These are phyloP conservation scores for Polyporus tsugae DNA, from an alignment of 1,284 basidiomycete genomes.

Conservation along the genomic window DNA sequence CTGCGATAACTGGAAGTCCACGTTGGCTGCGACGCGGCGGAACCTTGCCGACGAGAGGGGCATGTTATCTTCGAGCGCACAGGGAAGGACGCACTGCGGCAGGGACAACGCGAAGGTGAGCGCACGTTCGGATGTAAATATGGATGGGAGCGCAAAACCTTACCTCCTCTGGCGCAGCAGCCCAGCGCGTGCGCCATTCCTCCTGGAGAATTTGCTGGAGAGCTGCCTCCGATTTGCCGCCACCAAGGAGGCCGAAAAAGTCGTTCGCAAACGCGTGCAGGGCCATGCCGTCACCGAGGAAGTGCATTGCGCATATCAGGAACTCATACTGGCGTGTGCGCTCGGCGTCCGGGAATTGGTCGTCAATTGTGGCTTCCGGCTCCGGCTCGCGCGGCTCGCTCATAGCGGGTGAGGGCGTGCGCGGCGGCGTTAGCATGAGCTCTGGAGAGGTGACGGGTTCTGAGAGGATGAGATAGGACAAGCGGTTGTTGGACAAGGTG, in stretches of 20 bases:
- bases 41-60: slow-evolving; percentile 50
- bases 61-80: slow-evolving; percentile 61
- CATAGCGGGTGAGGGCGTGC: slow-evolving; percentile 40
- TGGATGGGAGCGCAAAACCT: slow-evolving; percentile 19
- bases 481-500: slow-evolving; percentile 71
- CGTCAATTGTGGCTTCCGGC: background rate
- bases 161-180: slow-evolving; percentile 36
- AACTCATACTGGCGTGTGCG: slow-evolving; percentile 54
- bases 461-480: slow-evolving; percentile 78
- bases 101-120: slow-evolving; percentile 16
- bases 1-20: slow-evolving; percentile 65
- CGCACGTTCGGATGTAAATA: slow-evolving; percentile 13
- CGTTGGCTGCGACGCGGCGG: slow-evolving; percentile 52
- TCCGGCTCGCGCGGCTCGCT: slow-evolving; percentile 12
- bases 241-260: slow-evolving; percentile 68
- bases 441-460: slow-evolving; percentile 34
- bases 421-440: slow-evolving; percentile 47
- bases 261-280: slow-evolving; percentile 79
- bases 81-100: slow-evolving; percentile 52
- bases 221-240: slow-evolving; percentile 48
- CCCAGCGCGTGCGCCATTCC: slow-evolving; percentile 58
- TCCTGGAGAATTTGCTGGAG: slow-evolving; percentile 52
- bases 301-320: slow-evolving; percentile 76
- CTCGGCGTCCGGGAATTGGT: slow-evolving; percentile 19
- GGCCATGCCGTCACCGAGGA: slow-evolving; percentile 82